Evolutionary conservation across 441 rosid species (phyloP), one percentile per base, ranked within the genome.

Genomic region (Capsella rubella): DNA sequence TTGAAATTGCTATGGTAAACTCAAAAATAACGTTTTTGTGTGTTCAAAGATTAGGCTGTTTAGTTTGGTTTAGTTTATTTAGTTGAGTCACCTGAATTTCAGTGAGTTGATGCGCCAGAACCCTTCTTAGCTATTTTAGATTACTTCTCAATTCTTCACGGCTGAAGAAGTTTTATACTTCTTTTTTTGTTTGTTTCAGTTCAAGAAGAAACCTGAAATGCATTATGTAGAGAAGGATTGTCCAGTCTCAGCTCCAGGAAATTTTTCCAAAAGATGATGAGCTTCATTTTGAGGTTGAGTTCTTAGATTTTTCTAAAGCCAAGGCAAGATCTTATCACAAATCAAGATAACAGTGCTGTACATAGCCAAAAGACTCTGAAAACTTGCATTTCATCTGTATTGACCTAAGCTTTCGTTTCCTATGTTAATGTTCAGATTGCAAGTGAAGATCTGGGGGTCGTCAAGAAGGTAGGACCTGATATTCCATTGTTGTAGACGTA

Each of bases 281-380:
- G 78, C 98, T 96, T 80, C 98, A 96, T 83, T 95, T 89, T 87
- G 99, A 93, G 91, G 75, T 89, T 84, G 98, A 93, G 76, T 78
- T 95, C 91, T 43, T 91, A 55, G 92, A 91, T 31, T 93, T 91
- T 78, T 78, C 80, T 12, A 91, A 91, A 84, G 95, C 83, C 81
- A 95, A 91, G 98, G 99, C 56, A 78, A 73, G 80, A 72, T 72
- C 39, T 65, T 64, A 67, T 60, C 42, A 18, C 32, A 29, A 35
- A 37, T 31, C n/a, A 60, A 60, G 4, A 72, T 39, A 53, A 59
- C 14, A 49, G 32, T 69, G 56, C 60, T 10, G 60, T 49, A 11
- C 28, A 53, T 59, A 58, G 25, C 67, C 39, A 6, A 15, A 64
- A 50, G 35, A 52, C 75, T 64, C 55, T 64, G 42, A 50, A 37